phyloP scores from a whole-genome alignment of 352 stramenopile genomes.

The Globisporangium orthogonon region DNA sequence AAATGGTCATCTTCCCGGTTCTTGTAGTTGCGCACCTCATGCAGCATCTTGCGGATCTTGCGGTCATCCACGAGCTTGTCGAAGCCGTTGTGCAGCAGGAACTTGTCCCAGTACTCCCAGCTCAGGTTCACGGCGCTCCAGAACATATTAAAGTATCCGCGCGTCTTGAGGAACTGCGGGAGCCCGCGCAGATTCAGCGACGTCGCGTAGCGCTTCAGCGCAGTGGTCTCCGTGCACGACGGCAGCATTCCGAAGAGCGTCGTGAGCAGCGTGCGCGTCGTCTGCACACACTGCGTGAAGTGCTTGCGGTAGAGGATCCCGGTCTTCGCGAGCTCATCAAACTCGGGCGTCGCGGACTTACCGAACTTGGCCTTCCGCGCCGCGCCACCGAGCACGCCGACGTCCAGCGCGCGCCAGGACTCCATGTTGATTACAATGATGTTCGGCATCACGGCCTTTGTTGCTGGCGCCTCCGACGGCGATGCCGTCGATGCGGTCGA shows the following conservation, averaged over 20 bases:
- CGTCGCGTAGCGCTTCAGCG: constrained; percentile 51
- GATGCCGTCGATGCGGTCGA: background rate
- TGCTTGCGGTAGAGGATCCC: constrained; percentile 62
- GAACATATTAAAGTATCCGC: constrained; percentile 66
- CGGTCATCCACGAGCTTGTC: constrained; percentile 64
- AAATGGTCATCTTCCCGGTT: constrained; percentile 60
- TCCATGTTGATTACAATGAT: constrained; percentile 77
- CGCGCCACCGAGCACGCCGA: constrained; percentile 51
- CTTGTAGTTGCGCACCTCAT: constrained; percentile 45
- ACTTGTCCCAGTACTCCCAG: constrained; percentile 70
- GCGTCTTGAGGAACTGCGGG: constrained; percentile 60
- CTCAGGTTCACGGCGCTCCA: constrained; percentile 57
- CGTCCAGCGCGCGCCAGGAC: constrained; percentile 59
- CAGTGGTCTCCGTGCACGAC: constrained; percentile 59
- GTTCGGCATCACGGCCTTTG: constrained; percentile 28
- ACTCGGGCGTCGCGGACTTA: constrained; percentile 49
- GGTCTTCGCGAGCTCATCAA: constrained; percentile 45
- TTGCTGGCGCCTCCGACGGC: constrained; percentile 1
- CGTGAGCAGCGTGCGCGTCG: constrained; percentile 55
- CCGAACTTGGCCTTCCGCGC: constrained; percentile 30
- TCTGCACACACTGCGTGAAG: constrained; percentile 67
- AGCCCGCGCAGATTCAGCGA: constrained; percentile 43
- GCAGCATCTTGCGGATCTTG: constrained; percentile 60
- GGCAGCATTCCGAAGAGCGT: constrained; percentile 70
- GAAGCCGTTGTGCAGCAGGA: constrained; percentile 54